A percentile compares a stretch with the other conserved stretches of the same genome.
phyloP scores from a whole-genome alignment of 371 early-diverging fungal genomes.

The Mucor lusitanicus region DNA sequence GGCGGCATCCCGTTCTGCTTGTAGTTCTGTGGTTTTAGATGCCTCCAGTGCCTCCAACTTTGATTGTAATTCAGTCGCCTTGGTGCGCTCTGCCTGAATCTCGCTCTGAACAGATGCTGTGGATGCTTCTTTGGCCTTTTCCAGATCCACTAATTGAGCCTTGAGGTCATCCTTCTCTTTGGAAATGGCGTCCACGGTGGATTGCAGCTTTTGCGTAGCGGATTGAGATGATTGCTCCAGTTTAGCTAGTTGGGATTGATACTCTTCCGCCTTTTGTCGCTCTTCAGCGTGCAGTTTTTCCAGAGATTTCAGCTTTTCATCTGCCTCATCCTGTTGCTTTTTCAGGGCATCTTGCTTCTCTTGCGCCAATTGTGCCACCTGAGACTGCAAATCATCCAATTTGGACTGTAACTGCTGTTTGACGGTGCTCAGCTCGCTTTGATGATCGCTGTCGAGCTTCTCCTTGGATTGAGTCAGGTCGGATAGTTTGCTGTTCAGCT shows the following conservation, averaged over 20 bases:
- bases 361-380: not conserved
- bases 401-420: constrained; percentile 1
- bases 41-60: not conserved
- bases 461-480: not conserved
- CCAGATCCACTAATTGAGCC: not conserved
- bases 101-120: not conserved
- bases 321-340: not conserved
- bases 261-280: not conserved
- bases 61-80: not conserved
- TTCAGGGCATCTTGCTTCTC: not conserved
- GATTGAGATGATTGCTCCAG: not conserved
- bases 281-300: not conserved
- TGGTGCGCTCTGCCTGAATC: constrained; percentile 4
- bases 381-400: not conserved
- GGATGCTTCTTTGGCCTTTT: not conserved
- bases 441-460: not conserved
- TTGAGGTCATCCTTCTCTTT: not conserved
- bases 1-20: not conserved
- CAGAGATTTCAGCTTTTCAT: not conserved
- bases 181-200: not conserved
- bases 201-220: not conserved
- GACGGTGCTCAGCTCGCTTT: not conserved
- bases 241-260: not conserved
- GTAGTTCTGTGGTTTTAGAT: not conserved
- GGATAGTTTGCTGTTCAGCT: not conserved